These are phyloP conservation scores for Mortierella sp. DNA, from an alignment of 371 early-diverging fungal genomes.

Conservation along the genomic window DNA sequence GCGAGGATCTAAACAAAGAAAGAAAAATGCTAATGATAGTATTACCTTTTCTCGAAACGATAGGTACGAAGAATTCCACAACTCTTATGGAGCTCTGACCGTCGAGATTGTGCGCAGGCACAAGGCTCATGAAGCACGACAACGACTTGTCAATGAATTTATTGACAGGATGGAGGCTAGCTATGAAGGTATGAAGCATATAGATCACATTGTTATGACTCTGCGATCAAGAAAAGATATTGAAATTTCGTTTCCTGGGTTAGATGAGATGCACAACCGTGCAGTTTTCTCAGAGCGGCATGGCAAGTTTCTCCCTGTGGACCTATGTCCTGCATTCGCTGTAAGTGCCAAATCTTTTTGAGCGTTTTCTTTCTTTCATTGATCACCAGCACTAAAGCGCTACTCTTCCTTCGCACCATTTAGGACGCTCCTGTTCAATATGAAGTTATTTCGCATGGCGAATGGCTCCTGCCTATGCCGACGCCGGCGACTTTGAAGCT, in stretches of 20 bases:
- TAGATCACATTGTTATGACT: background rate
- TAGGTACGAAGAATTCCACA: constrained; percentile 55
- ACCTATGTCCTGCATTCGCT: constrained; percentile 48
- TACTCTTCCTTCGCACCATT: background rate
- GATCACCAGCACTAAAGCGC: background rate
- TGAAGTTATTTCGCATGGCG: constrained; percentile 42
- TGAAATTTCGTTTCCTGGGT: background rate
- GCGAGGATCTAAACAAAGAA: background rate
- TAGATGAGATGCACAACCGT: constrained; percentile 31
- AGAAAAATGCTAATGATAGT: background rate
- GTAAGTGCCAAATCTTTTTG: constrained; percentile 13
- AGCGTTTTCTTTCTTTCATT: background rate
- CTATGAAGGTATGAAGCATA: constrained; percentile 18
- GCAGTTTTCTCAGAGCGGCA: constrained; percentile 40
- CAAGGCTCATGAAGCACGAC: constrained; percentile 35
- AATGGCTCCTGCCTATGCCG: constrained; percentile 50
- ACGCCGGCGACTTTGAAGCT: constrained; percentile 28
- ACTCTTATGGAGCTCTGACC: constrained; percentile 43
- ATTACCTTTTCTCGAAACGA: background rate
- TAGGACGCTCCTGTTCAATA: constrained; percentile 42
- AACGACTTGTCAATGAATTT: constrained; percentile 27
- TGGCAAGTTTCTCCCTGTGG: constrained; percentile 45
- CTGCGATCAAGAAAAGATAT: background rate
- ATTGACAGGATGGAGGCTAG: constrained; percentile 22
- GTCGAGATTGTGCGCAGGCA: constrained; percentile 48